A percentile compares a stretch with the other conserved stretches of the same genome.
Conservation (phyloP, 78 protist species). For the Guillardia theta region DNA sequence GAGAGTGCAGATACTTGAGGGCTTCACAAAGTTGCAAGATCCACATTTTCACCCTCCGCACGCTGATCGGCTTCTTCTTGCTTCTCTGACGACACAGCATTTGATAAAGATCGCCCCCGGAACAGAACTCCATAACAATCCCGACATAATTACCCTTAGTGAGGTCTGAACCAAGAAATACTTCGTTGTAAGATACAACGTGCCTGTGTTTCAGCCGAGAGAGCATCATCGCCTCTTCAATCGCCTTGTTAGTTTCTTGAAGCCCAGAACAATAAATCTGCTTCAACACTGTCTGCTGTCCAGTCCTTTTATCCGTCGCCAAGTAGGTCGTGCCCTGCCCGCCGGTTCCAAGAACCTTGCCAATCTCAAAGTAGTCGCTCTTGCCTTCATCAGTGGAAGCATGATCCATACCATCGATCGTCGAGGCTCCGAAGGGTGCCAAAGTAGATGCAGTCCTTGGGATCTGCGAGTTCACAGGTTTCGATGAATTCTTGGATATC, state of each 20-base stretch:
- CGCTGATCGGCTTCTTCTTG: background rate
- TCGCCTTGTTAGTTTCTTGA: background rate
- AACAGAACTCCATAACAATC: background rate
- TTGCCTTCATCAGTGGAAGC: background rate
- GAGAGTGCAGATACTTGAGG: background rate
- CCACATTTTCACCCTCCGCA: conserved; percentile 16
- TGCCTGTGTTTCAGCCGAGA: background rate
- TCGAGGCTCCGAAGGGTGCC: background rate
- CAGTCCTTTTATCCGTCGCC: background rate
- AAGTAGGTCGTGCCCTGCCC: background rate
- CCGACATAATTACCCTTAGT: background rate
- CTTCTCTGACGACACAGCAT: background rate
- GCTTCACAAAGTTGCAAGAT: background rate
- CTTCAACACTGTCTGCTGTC: background rate
- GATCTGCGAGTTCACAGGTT: background rate
- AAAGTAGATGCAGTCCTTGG: background rate
- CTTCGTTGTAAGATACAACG: background rate
- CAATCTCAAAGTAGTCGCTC: background rate
- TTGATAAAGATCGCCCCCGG: background rate
- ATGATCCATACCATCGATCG: background rate
- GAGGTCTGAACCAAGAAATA: background rate
- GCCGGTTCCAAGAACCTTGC: background rate
- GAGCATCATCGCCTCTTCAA: conserved; percentile 1
- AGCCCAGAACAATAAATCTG: background rate
- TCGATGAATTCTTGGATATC: background rate